Evolutionary conservation across 192 early-diverging fungal genomes (phyloP).

Genomic region (Spinellus fusiger): DNA sequence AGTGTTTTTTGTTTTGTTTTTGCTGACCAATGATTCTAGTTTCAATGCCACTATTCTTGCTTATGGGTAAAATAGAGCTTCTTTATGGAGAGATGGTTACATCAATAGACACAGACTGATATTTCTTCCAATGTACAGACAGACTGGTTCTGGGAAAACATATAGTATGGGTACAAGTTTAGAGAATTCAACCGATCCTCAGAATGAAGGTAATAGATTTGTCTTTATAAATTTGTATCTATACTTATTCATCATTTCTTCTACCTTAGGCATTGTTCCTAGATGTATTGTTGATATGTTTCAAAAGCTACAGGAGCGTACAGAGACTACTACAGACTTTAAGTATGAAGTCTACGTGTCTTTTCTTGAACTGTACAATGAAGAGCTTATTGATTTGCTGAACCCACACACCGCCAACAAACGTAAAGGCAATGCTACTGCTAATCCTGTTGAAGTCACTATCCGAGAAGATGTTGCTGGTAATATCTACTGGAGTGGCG

Average conservation of each 20-base stretch:
- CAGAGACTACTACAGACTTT: conserved; percentile 26
- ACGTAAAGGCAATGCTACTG: conserved; percentile 20
- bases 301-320: conserved; percentile 21
- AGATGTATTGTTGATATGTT: conserved; percentile 61
- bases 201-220: conserved; percentile 22
- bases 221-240: background rate
- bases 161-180: conserved; percentile 88
- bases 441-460: conserved; percentile 19
- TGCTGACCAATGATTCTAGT: conserved; percentile 42
- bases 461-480: conserved; percentile 84
- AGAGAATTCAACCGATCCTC: conserved; percentile 21
- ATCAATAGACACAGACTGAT: too few relatives aligned
- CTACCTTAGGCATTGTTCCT: conserved; percentile 57
- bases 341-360: conserved; percentile 61
- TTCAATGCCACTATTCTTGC: conserved; percentile 94
- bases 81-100: too few relatives aligned
- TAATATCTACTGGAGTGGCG: conserved; percentile 80
- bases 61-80: conserved; percentile 50
- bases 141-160: conserved; percentile 93
- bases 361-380: conserved; percentile 96
- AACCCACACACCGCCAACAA: conserved; percentile 25
- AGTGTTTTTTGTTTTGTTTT: background rate
- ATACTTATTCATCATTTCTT: conserved; percentile 4
- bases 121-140: conserved; percentile 29
- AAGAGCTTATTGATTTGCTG: conserved; percentile 88